These are phyloP conservation scores for Dactylonectria estremocensis DNA, from an alignment of 2,329 filamentous ascomycete genomes.

Conservation along the genomic window DNA sequence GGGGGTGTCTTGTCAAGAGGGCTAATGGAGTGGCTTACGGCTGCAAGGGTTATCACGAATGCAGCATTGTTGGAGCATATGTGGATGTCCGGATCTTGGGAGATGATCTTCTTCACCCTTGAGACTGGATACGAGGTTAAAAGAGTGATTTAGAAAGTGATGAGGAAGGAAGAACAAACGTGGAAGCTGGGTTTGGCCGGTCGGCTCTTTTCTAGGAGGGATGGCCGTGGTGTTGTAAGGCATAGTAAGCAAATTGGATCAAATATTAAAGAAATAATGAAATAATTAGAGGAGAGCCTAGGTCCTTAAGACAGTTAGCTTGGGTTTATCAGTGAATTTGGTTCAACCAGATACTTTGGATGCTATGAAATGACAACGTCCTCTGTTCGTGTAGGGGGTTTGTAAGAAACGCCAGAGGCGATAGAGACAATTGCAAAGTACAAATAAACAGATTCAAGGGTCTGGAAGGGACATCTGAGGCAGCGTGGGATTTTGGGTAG, in stretches of 20 bases:
- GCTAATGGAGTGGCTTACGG: constrained; percentile 66
- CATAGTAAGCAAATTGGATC: constrained; percentile 67
- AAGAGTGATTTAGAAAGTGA: constrained; percentile 23
- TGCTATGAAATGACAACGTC: neutral
- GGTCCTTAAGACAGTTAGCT: neutral
- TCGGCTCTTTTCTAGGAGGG: constrained; percentile 84
- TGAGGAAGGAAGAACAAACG: constrained; percentile 69
- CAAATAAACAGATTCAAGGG: too few relatives aligned
- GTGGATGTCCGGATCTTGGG: constrained; percentile 86
- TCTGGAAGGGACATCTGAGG: too few relatives aligned
- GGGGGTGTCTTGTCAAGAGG: neutral
- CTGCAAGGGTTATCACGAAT: constrained; percentile 93
- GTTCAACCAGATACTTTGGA: neutral
- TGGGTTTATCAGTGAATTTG: neutral
- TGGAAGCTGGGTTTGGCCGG: constrained; percentile 87
- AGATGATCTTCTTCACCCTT: constrained; percentile 95
- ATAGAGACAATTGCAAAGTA: too few relatives aligned
- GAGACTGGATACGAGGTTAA: constrained; percentile 73
- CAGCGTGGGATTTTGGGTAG: too few relatives aligned
- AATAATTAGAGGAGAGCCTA: constrained; percentile 3
- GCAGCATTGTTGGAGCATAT: constrained; percentile 94
- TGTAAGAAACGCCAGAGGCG: neutral
- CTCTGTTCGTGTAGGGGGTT: neutral
- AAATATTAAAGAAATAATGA: neutral
- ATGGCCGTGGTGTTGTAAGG: constrained; percentile 92